These are phyloP conservation scores for Xylaria intraflava DNA, from an alignment of 495 filamentous ascomycete genomes.

Conservation along the genomic window DNA sequence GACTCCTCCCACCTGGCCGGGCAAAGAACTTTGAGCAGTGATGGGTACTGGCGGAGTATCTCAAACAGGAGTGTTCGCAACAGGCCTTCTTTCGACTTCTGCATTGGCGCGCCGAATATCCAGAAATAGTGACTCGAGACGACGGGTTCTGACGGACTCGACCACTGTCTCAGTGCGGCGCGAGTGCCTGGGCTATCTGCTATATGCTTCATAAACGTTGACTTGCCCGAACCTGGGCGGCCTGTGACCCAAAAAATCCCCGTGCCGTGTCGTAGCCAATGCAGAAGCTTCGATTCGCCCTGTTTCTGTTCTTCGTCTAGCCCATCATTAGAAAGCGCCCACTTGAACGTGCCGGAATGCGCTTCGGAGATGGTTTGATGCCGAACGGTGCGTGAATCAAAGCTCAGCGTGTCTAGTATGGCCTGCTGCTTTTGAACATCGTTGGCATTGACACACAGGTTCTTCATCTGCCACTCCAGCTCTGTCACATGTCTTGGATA, in stretches of 20 bases:
- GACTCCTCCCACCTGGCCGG: constrained; percentile 10
- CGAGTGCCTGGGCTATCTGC: constrained; percentile 5
- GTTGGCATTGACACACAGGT: background rate
- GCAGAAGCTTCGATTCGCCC: background rate
- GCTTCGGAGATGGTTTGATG: constrained; percentile 7
- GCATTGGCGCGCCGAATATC: constrained; percentile 26
- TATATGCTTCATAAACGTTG: constrained; percentile 37
- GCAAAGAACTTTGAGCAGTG: constrained; percentile 10
- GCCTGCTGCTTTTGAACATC: constrained; percentile 6
- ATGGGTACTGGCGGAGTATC: constrained; percentile 23
- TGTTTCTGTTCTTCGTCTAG: background rate
- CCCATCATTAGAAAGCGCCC: background rate
- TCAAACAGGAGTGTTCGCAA: constrained; percentile 34
- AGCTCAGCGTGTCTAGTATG: constrained; percentile 11
- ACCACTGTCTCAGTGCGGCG: constrained; percentile 18
- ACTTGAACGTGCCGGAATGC: constrained; percentile 7
- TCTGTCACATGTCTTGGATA: background rate
- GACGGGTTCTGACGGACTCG: constrained; percentile 10
- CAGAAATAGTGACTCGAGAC: constrained; percentile 39
- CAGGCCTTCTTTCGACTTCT: constrained; percentile 36
- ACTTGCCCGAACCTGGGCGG: constrained; percentile 35
- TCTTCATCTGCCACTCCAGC: constrained; percentile 4
- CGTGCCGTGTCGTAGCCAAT: constrained; percentile 21
- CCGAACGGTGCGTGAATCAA: constrained; percentile 7
- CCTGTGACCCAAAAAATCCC: constrained; percentile 30